Base-by-base conservation (phyloP, 768 basidiomycete genomes). In the Arthromyces matolae region DNA sequence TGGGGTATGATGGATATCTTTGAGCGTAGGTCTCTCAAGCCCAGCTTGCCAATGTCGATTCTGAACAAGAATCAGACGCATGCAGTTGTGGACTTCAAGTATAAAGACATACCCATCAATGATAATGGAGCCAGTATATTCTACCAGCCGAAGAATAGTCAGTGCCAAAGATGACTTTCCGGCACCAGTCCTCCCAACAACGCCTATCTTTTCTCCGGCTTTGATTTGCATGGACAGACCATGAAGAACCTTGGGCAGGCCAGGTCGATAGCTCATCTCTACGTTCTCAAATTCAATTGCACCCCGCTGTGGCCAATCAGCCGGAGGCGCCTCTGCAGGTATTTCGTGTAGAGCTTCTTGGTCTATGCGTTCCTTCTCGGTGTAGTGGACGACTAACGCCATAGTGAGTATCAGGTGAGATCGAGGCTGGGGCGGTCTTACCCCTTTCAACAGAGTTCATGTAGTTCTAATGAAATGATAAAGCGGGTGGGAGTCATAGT, bases 131-230 rank as follows among this genome's bases (percentile, higher is more conserved):
- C 87, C 88, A 3, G 72, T 67, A 24, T 83, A 72, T 61, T 91
- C 86, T 28, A 87, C 80, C 50, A 89, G 79, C 18, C 85, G 71
- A 61, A 84, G 80, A 4, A 90, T 66, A 2, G 81, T 76, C 47
- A 83, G 67, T 60, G 86, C 79, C 44, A 90, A 69, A 1, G 82
- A 81, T 0, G 75, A 78, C 57, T 81, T 80, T 18, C 80, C 81
- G 0, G 80, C 79, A 1, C 82, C 84, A 32, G 72, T 74, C 53
- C 71, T 63, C 41, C 86, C 86, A 8, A 90, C 86, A 29, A 90
- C 78, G 12, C 86, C 88, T 45, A 90, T 81, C 69, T 88, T 87
- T 65, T 91, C 86, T 0, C 83, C 82, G 0, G 77, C 77, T 2
- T 69, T 64, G 36, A 90, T 76, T n/a, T 65, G 65, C 55, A 89